Base-by-base conservation (phyloP, 2,329 filamentous ascomycete genomes). In the Fusarium sp. region DNA sequence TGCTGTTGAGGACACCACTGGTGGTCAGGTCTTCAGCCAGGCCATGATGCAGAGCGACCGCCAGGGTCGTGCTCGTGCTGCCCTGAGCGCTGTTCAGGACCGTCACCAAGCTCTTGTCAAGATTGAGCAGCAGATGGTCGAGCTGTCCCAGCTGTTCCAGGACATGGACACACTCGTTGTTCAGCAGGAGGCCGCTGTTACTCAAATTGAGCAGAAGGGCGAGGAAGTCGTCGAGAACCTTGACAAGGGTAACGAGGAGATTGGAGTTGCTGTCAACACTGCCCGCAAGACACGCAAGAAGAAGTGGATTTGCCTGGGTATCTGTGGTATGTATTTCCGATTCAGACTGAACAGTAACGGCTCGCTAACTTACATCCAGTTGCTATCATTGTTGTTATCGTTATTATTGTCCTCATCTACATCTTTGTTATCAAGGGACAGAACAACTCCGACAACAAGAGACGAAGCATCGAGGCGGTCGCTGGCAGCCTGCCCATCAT, bases 231-330 rank as follows among this genome's bases (percentile, higher is more conserved):
- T 92, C 48, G 89, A 91, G 59, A 92, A 98, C 79, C 87, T 97
- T 47, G 88, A 91, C 75, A 91, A 96, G 78, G 95, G 91, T 68
- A 97, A 96, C 76, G 86, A 89, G 67, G 89, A 97, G 79, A 92
- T 98, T 62, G 89, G 86, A 39, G 87, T 87, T n/a, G 94, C 94
- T 14, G 92, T 97, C 66, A 85, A 86, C 64, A 97, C 92, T 71
- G 95, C 95, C 10, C 86, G 91, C 77, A 87, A 89, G 72, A 92
- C 91, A 50, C 87, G 92, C 72, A 92, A 89, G 83, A 97, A 96
- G 93, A 97, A 97, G 91, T 97, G 94, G 94, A 94, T 92, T 78
- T 97, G 94, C 84, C 82, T 97, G 71, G 89, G 90, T 74, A 93
- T 97, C 75, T 82, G 85, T 72, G 82, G 86, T 88, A 83, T 72